Evolutionary conservation across 2,329 filamentous ascomycete species (phyloP), one percentile per base, ranked within the genome.

Genomic region (Beauveria varroae): DNA sequence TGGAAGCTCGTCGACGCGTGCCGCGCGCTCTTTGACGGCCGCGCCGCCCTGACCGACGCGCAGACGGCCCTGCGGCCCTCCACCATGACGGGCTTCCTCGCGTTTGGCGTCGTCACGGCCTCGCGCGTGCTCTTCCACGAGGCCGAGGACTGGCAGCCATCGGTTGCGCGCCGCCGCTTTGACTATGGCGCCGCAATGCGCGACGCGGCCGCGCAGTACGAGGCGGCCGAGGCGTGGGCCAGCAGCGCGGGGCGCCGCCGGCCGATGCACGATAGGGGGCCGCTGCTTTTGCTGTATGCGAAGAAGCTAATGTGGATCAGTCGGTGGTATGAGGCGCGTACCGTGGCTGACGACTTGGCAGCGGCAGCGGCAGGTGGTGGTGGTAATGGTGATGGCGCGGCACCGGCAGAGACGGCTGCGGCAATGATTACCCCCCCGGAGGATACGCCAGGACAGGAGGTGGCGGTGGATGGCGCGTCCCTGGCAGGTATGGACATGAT

Each of bases 51-150:
- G 24, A 24, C 26, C 14, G 24, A 28, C 24, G n/a, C 49, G n/a
- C 28, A 46, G 40, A 44, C 50, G 37, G 37, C 49, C 14, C 50
- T 52, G 14, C 50, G 49, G 3, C 57, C 57, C 40, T 60, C 50
- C 10, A 60, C 57, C 37, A 47, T 54, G 57, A 60, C 57, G 40
- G 57, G 57, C 18, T 60, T 60, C 20, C 18, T 60, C 12, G 57
- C 57, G 1, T 60, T 53, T 16, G 40, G 12, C 57, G 37, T 53
- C 41, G 49, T 60, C 40, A 60, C 57, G 18, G 37, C 57, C 5
- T 60, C 57, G 28, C 57, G 57, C 12, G 49, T 53, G 40, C 49
- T 60, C 22, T 54, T 60, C 49, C 57, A 60, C 57, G 57, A 34
- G 26, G 57, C 49, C 49, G 57, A 60, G 40, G 57, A 60, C 49